These are phyloP conservation scores for Castanospermum australe DNA, from an alignment of 306 rosid genomes.

Conservation along the genomic window DNA sequence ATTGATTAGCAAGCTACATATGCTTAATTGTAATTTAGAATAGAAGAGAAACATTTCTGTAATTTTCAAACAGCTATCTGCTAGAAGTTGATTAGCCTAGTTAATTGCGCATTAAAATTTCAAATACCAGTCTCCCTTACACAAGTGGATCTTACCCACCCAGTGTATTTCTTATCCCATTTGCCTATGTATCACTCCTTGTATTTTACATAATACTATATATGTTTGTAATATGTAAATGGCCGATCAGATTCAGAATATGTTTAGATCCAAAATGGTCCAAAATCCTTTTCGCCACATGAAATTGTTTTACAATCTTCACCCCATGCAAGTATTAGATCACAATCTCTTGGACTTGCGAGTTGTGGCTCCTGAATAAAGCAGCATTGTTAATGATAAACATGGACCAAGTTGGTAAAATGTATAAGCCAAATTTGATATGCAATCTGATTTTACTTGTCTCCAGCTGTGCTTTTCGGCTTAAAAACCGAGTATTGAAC, in stretches of 20 bases:
- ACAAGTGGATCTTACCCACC: no score
- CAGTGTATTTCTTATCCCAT: background rate
- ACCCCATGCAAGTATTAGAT: constrained; percentile 31
- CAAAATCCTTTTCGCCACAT: background rate
- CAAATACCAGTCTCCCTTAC: background rate
- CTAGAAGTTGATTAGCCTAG: background rate
- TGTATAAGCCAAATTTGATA: constrained; percentile 14
- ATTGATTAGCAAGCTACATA: background rate
- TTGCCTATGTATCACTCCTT: background rate
- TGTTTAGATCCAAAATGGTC: background rate
- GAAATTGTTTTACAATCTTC: constrained; percentile 22
- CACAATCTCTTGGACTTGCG: constrained; percentile 11
- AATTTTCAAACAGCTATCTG: background rate
- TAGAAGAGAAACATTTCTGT: background rate
- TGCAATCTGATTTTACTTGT: constrained; percentile 10
- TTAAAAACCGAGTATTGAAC: background rate
- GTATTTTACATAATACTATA: background rate
- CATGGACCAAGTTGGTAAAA: constrained; percentile 4
- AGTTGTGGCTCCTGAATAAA: constrained; percentile 29
- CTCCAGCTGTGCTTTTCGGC: background rate
- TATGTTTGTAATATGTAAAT: background rate
- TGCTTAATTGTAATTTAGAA: background rate
- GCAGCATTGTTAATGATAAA: background rate
- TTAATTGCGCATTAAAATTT: background rate
- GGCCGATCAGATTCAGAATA: background rate